Evolutionary conservation across 495 filamentous ascomycete species (phyloP).

Genomic region (Glutinoglossum americanum): DNA sequence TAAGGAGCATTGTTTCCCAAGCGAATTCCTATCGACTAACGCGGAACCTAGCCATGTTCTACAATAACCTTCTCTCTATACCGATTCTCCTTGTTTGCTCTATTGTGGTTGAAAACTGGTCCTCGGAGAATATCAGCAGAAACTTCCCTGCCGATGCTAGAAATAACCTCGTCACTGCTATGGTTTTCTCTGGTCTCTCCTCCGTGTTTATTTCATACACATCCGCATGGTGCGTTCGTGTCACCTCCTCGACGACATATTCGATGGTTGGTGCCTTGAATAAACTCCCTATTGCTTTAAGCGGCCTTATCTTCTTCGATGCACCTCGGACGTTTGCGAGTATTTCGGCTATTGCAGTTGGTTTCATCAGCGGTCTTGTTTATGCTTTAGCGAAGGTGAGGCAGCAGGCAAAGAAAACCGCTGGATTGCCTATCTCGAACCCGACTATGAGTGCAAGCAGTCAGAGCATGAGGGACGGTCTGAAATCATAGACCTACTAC

Average conservation of each 20-base stretch:
- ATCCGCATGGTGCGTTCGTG: conserved; percentile 11
- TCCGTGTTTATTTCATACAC: conserved; percentile 84
- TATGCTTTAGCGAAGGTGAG: conserved; percentile 9
- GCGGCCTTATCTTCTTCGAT: conserved; percentile 10
- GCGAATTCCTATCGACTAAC: conserved; percentile 13
- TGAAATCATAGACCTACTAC: conserved; percentile 3
- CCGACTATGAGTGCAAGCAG: conserved; percentile 7
- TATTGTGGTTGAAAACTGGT: conserved; percentile 81
- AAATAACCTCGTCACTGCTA: conserved; percentile 57
- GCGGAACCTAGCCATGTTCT: conserved; percentile 68
- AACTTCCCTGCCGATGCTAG: conserved; percentile 72
- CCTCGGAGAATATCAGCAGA: conserved; percentile 50
- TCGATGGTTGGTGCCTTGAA: conserved; percentile 11
- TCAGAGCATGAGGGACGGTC: conserved; percentile 5
- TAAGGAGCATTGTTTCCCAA: conserved; percentile 26
- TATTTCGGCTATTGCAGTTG: conserved; percentile 9
- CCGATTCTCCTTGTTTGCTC: conserved; percentile 74
- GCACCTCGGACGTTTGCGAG: conserved; percentile 8
- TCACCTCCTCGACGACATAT: conserved; percentile 10
- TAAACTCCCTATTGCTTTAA: conserved; percentile 10
- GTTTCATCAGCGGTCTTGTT: conserved; percentile 11
- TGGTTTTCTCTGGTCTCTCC: conserved; percentile 83
- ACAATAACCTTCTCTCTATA: conserved; percentile 97
- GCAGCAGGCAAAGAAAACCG: conserved; percentile 3
- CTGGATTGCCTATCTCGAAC: conserved; percentile 1